Base-by-base conservation (phyloP, 2,329 filamentous ascomycete species). In the Neocatenulostroma microsporum region DNA sequence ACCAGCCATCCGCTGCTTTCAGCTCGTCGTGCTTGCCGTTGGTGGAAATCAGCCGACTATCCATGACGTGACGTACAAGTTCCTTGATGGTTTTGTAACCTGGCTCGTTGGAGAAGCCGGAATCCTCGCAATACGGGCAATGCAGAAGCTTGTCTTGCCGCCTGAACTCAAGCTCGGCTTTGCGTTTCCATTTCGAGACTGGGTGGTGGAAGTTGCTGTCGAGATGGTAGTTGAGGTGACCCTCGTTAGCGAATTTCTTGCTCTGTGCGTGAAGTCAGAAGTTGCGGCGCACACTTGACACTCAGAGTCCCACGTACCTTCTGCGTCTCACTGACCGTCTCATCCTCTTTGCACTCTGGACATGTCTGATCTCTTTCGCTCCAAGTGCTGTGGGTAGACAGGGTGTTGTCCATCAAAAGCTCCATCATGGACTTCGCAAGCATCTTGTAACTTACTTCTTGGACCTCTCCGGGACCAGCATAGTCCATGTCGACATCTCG, bases 1-100 rank as follows among this genome's bases (percentile, higher is more conserved):
- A 29, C 26, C 26, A 29, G 26, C 26, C 26, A 29, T 29, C 13
- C 26, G 26, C 26, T 12, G 26, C 26, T 29, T 29, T 29, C 10
- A 29, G 26, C 26, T 29, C 26, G 13, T 29, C 26, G 26, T 29
- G 26, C 26, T 10, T 9, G 13, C 26, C 10, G 7, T 14, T 14
- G 9, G 26, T 29, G 7, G 26, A 29, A 12, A 14, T 14, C 9
- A 7, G 9, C 8, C 10, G 7, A 14, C 26, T 29, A 7, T 29
- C 9, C 26, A 29, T 29, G 26, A 29, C 15, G 26, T 29, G 26
- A 14, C 7, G 9, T 12, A 29, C 15, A 7, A 29, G 15, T 7
- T 29, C 8, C 9, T 14, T 7, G 7, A 29, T 9, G 7, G 10
- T 10, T 29, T 29, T 29, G 26, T 29, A 14, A 14, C 10, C 13